phyloP scores from a whole-genome alignment of 129 eudicot genomes.

The Glebionis coronaria region DNA sequence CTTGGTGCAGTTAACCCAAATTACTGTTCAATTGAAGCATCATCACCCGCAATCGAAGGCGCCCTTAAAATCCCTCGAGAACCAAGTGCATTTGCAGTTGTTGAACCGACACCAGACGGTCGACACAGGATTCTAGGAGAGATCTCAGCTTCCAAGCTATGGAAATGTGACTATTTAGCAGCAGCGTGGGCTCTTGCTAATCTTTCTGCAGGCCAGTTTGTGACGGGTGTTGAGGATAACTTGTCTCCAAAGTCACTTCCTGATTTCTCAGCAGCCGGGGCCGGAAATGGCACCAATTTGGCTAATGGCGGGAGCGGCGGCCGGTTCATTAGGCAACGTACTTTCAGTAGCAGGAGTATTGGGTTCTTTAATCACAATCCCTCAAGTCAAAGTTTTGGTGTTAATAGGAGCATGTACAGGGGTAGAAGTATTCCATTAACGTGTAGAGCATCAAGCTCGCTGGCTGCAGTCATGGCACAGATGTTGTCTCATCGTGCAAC shows the following conservation, averaged over 20 bases:
- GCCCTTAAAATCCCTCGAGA: conserved; percentile 56
- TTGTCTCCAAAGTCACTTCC: conserved; percentile 44
- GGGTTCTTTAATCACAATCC: conserved; percentile 62
- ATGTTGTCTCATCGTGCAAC: conserved; percentile 94
- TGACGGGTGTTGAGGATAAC: conserved; percentile 90
- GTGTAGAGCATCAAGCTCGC: conserved; percentile 65
- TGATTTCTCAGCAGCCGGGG: conserved; percentile 29
- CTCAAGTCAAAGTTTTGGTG: conserved; percentile 45
- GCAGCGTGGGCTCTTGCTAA: conserved; percentile 97
- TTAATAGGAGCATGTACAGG: conserved; percentile 76
- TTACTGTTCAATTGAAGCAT: conserved; percentile 62
- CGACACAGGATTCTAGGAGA: conserved; percentile 75
- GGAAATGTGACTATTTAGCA: conserved; percentile 89
- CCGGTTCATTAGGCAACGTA: conserved; percentile 40
- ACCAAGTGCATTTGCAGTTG: conserved; percentile 85
- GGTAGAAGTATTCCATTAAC: conserved; percentile 94
- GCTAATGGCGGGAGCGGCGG: conserved; percentile 38
- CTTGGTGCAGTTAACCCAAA: conserved; percentile 70
- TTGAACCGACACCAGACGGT: conserved; percentile 70
- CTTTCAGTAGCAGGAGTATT: conserved; percentile 76
- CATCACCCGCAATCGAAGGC: conserved; percentile 65
- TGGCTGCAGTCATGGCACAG: conserved; percentile 99
- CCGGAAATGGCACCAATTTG: conserved; percentile 25
- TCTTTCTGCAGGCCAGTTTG: conserved; percentile 81
- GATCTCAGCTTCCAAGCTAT: conserved; percentile 78